Percentiles rank a stretch among this genome's conserved stretches.
Evolutionary conservation across 805 yeast genomes (phyloP).

Genomic region (Saccharomycopsis sp.): DNA sequence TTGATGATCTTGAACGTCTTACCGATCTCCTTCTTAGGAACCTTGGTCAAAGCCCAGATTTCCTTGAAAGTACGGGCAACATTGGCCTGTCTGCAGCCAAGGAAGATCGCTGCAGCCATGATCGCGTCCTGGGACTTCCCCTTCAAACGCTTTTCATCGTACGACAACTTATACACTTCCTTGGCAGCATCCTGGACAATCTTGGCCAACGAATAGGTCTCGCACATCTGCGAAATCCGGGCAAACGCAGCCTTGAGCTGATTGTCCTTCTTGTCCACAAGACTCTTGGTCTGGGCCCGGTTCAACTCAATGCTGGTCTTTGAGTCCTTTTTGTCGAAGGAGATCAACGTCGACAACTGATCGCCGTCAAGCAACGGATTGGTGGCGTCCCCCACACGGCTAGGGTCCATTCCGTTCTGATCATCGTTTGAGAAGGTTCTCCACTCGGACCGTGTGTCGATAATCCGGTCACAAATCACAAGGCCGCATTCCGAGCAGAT

Average conservation of each 20-base stretch:
- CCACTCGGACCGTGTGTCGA: conserved; percentile 97
- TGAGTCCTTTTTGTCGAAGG: conserved; percentile 80
- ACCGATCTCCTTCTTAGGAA: conserved; percentile 91
- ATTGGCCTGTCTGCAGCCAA: conserved; percentile 90
- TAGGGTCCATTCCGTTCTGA: conserved; percentile 96
- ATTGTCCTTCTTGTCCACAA: conserved; percentile 82
- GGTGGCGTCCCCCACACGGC: conserved; percentile 98
- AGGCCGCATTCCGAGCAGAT: conserved; percentile 98
- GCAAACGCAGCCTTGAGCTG: conserved; percentile 85
- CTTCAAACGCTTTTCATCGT: conserved; percentile 77
- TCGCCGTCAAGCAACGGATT: conserved; percentile 88
- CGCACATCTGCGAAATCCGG: conserved; percentile 91
- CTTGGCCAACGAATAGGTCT: conserved; percentile 89
- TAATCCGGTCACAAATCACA: conserved; percentile 84
- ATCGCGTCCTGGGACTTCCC: conserved; percentile 91
- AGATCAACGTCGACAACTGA: conserved; percentile 87
- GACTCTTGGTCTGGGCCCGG: conserved; percentile 79
- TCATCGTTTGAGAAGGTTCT: conserved; percentile 97
- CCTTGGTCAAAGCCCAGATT: conserved; percentile 90
- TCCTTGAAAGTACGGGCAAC: conserved; percentile 95
- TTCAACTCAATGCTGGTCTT: conserved; percentile 82
- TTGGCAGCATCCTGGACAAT: conserved; percentile 97
- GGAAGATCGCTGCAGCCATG: conserved; percentile 92
- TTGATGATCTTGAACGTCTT: conserved; percentile 82
- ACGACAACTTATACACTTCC: conserved; percentile 87